These are phyloP conservation scores for Dianthus caryophyllus DNA, from an alignment of 148 eudicot species.

Conservation along the genomic window DNA sequence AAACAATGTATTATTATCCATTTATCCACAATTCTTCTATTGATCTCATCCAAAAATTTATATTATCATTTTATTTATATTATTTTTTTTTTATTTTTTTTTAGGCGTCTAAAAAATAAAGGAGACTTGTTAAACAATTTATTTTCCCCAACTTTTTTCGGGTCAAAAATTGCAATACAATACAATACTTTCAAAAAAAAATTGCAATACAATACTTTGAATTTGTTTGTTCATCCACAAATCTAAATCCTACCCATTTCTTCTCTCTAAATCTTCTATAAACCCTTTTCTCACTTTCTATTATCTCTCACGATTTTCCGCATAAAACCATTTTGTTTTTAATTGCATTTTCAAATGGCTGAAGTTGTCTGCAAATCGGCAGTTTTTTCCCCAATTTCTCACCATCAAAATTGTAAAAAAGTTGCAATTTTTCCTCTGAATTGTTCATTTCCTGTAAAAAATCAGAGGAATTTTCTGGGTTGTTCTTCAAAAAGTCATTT, in stretches of 20 bases:
- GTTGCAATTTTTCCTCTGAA: neutral
- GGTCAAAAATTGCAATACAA: no score
- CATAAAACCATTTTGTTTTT: neutral
- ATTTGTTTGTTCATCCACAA: slow-evolving; percentile 6
- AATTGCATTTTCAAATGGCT: slow-evolving; percentile 18
- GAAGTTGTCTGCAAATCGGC: slow-evolving; percentile 22
- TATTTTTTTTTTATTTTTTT: no score
- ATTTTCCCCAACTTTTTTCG: no score
- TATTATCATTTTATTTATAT: no score
- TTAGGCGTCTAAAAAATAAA: no score
- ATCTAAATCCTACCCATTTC: slow-evolving; percentile 29
- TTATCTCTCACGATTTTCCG: neutral
- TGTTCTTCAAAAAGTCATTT: slow-evolving; percentile 27
- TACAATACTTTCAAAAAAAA: neutral
- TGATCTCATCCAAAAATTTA: no score
- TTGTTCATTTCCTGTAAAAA: slow-evolving; percentile 20
- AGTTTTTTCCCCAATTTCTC: slow-evolving; percentile 22
- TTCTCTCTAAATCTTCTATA: slow-evolving; percentile 18
- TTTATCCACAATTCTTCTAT: no score
- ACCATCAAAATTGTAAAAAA: neutral
- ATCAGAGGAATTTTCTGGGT: slow-evolving; percentile 17
- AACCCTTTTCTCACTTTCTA: slow-evolving; percentile 20
- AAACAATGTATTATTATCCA: no score
- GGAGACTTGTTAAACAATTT: no score
- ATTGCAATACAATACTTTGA: neutral